Percentiles rank a stretch among this genome's conserved stretches.
Conservation (phyloP, 2,329 filamentous ascomycete genomes). For the Alternaria sp. region DNA sequence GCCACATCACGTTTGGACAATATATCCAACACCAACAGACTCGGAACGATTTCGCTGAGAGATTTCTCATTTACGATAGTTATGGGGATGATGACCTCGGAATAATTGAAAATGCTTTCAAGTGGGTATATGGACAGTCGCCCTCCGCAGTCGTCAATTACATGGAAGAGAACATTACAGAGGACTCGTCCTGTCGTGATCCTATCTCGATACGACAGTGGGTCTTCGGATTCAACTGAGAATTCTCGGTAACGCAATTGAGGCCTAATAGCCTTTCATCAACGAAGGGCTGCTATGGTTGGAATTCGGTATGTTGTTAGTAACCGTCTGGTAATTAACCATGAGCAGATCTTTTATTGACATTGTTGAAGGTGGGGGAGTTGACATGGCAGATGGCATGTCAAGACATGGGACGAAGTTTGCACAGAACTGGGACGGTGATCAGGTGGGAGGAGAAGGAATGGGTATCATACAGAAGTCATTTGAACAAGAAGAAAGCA, state of each 20-base stretch:
- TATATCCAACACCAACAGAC: not conserved
- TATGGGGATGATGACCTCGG: not conserved
- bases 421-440: not conserved
- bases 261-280: not conserved
- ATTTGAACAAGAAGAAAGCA: not conserved
- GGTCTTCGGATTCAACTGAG: conserved; percentile 2
- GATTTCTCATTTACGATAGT: not conserved
- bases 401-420: not conserved
- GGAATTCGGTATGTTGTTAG: not conserved
- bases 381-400: not conserved
- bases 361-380: not conserved
- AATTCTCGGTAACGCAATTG: not conserved
- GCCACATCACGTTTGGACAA: not conserved
- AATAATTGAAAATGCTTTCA: not conserved
- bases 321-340: not conserved
- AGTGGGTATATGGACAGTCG: conserved; percentile 2
- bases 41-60: not conserved
- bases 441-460: not conserved
- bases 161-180: not conserved
- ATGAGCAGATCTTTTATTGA: not conserved
- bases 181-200: not conserved
- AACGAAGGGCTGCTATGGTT: not conserved
- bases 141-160: not conserved
- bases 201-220: conserved; percentile 3
- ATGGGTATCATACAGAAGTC: not conserved